These are phyloP conservation scores for Comarum palustre DNA, from an alignment of 306 rosid species.

Conservation along the genomic window DNA sequence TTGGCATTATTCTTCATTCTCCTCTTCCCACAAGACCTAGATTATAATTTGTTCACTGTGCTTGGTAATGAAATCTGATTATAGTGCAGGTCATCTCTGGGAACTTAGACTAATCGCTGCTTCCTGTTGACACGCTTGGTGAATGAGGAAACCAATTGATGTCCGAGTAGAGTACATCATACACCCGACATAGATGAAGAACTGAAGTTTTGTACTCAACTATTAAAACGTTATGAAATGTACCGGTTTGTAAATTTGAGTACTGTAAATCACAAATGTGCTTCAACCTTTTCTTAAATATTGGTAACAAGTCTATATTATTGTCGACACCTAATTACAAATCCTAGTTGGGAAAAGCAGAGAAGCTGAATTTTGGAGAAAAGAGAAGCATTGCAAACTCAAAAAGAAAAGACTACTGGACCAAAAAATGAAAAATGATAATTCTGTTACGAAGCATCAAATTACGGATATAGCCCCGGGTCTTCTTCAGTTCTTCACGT, in stretches of 20 bases:
- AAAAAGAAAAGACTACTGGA: too few species aligned
- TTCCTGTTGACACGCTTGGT: background rate
- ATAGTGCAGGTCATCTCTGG: conserved; percentile 15
- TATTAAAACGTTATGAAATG: background rate
- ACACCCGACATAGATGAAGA: too few species aligned
- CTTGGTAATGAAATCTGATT: conserved; percentile 3
- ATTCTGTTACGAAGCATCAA: too few species aligned
- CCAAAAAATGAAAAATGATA: too few species aligned
- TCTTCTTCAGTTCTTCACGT: too few species aligned
- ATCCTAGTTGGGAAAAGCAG: too few species aligned
- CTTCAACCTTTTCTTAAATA: too few species aligned
- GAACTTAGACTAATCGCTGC: background rate
- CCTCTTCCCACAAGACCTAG: background rate
- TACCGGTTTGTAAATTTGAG: background rate
- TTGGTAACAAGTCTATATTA: too few species aligned
- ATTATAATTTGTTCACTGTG: background rate
- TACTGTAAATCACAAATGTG: background rate
- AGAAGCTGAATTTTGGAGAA: too few species aligned
- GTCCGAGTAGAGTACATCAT: background rate
- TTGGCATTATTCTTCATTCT: background rate
- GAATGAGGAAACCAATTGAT: background rate
- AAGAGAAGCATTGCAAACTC: too few species aligned
- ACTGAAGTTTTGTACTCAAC: background rate
- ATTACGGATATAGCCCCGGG: too few species aligned
- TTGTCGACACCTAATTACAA: too few species aligned